Conservation (phyloP, 1,139 yeast species). For the Saccharomycopsis phalli region DNA sequence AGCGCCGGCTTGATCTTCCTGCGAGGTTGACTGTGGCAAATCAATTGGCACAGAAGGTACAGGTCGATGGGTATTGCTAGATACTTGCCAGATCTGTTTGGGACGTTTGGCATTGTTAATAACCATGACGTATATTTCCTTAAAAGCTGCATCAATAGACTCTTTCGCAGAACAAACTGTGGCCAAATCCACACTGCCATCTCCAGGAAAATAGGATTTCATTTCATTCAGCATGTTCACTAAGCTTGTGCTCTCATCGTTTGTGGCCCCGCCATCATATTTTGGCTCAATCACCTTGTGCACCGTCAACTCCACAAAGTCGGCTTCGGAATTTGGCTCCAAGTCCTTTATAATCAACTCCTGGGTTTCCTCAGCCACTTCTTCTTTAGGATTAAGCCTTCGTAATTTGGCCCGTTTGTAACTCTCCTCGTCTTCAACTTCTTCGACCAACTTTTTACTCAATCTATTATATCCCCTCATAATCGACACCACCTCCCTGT, state of each 20-base stretch:
- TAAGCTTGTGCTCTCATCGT: slow-evolving; percentile 18
- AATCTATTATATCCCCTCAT: slow-evolving; percentile 84
- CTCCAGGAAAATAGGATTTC: slow-evolving; percentile 17
- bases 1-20: slow-evolving; percentile 22
- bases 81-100: slow-evolving; percentile 38
- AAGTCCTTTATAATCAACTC: slow-evolving; percentile 60
- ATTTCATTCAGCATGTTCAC: slow-evolving; percentile 4
- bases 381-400: slow-evolving; percentile 24
- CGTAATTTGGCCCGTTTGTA: slow-evolving; percentile 27
- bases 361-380: slow-evolving; percentile 29
- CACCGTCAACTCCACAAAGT: slow-evolving; percentile 51
- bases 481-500: slow-evolving; percentile 61
- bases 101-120: slow-evolving; percentile 29
- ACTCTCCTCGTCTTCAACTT: slow-evolving; percentile 34
- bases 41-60: neutral
- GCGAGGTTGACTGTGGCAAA: neutral
- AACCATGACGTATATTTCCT: slow-evolving; percentile 10
- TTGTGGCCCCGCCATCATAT: too few relatives aligned
- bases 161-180: slow-evolving; percentile 8
- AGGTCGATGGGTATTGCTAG: slow-evolving; percentile 23
- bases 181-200: slow-evolving; percentile 9
- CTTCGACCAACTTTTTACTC: slow-evolving; percentile 71
- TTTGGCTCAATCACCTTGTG: too few relatives aligned
- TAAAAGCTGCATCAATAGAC: slow-evolving; percentile 15
- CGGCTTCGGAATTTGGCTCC: slow-evolving; percentile 39